These are phyloP conservation scores for Torrubiella hemipterigena DNA, from an alignment of 2,329 filamentous ascomycete species.

Conservation along the genomic window DNA sequence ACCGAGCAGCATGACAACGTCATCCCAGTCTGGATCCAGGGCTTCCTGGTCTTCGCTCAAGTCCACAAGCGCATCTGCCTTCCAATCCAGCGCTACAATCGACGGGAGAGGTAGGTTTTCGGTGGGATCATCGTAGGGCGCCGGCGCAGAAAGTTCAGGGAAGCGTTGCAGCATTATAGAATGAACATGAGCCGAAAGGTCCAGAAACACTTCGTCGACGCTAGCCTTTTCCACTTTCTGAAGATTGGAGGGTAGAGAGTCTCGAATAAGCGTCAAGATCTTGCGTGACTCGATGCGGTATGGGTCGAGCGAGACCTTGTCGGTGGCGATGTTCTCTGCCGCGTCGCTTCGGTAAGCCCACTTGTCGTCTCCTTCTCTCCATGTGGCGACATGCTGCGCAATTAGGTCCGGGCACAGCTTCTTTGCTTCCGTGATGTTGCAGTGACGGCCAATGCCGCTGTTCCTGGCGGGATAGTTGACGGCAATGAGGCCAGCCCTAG, in stretches of 20 bases:
- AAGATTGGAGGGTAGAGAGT: conserved; percentile 48
- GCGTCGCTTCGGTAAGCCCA: conserved; percentile 88
- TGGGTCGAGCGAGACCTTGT: conserved; percentile 90
- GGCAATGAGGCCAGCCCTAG: conserved; percentile 80
- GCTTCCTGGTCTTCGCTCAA: conserved; percentile 65
- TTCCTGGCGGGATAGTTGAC: conserved; percentile 87
- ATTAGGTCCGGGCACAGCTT: conserved; percentile 78
- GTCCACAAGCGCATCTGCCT: conserved; percentile 69
- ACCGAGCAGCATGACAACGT: conserved; percentile 74
- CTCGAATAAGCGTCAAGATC: conserved; percentile 71
- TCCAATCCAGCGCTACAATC: conserved; percentile 65
- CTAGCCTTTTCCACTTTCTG: conserved; percentile 85
- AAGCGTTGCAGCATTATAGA: conserved; percentile 62
- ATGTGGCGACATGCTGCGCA: conserved; percentile 87
- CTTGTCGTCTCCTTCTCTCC: conserved; percentile 79
- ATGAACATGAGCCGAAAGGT: conserved; percentile 78
- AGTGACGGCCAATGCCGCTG: conserved; percentile 69
- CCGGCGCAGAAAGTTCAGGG: conserved; percentile 51
- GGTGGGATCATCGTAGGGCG: conserved; percentile 62
- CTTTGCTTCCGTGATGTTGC: conserved; percentile 68
- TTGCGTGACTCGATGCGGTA: conserved; percentile 76
- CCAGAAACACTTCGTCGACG: conserved; percentile 91
- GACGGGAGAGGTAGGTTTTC: conserved; percentile 61
- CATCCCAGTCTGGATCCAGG: conserved; percentile 89
- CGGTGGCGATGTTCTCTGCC: conserved; percentile 64